A percentile compares a stretch with the other conserved stretches of the same genome.
phyloP scores from a whole-genome alignment of 345 rosid species.

The Aquilaria malaccensis region DNA sequence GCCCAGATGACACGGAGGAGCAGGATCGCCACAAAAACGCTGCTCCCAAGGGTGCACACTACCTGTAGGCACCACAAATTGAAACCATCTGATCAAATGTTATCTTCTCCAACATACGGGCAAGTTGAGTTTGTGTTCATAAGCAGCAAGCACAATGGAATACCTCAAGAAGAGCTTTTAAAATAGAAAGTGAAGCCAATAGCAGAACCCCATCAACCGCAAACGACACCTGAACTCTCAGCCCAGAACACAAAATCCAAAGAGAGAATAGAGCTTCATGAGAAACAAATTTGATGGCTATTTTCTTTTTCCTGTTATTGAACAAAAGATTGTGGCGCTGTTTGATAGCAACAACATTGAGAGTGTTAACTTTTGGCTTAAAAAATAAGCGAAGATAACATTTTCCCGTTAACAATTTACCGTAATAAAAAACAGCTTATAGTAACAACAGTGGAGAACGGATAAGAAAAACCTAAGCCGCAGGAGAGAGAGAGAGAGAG shows the following conservation, averaged over 20 bases:
- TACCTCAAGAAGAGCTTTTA: conserved; percentile 76
- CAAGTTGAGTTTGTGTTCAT: background rate
- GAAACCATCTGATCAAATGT: background rate
- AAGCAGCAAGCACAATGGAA: conserved; percentile 2
- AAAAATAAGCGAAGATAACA: too few species aligned
- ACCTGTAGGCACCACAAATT: conserved; percentile 32
- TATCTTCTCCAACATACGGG: background rate
- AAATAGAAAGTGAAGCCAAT: conserved; percentile 55
- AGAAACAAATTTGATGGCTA: too few species aligned
- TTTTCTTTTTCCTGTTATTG: too few species aligned
- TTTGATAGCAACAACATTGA: too few species aligned
- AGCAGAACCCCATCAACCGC: conserved; percentile 78
- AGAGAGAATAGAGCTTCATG: background rate
- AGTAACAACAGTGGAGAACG: too few species aligned
- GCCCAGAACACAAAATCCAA: background rate
- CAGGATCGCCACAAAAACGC: conserved; percentile 52
- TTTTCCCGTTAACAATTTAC: too few species aligned
- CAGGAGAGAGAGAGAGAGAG: background rate
- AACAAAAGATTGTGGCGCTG: too few species aligned
- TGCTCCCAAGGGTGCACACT: conserved; percentile 65
- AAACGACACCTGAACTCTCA: conserved; percentile 52
- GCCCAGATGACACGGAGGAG: conserved; percentile 62
- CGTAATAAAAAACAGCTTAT: too few species aligned
- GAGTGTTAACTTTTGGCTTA: too few species aligned
- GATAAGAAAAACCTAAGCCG: too few species aligned